Evolutionary conservation across 2,329 filamentous ascomycete species (phyloP).

Genomic region (Bipolaris victoriae): DNA sequence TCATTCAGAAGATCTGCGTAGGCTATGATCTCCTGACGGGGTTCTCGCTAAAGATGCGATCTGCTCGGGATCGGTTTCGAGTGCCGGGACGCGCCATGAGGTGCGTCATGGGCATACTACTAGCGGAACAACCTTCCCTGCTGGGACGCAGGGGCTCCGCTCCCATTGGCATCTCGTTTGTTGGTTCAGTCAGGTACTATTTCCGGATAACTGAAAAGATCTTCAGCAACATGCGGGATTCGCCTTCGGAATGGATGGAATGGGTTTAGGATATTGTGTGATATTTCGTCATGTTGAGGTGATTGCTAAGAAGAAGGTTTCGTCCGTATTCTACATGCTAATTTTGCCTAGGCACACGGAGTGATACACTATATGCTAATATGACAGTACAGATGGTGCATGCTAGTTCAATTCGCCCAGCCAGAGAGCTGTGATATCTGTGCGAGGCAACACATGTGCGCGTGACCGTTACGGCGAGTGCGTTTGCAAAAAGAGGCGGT

Average conservation of each 20-base stretch:
- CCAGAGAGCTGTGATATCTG: too few relatives aligned
- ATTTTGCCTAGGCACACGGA: too few relatives aligned
- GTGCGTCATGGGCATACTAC: conserved; percentile 33
- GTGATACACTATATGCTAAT: too few relatives aligned
- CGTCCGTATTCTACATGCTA: background rate
- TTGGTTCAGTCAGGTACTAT: conserved; percentile 5
- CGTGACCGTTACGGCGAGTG: background rate
- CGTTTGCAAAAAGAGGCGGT: background rate
- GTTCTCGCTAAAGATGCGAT: background rate
- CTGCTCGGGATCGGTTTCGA: background rate
- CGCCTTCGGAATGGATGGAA: conserved; percentile 25
- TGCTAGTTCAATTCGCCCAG: too few relatives aligned
- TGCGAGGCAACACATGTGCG: background rate
- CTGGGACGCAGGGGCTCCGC: conserved; percentile 17
- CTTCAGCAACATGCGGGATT: conserved; percentile 27
- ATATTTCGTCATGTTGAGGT: background rate
- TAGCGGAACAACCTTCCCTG: conserved; percentile 23
- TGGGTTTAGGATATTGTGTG: background rate
- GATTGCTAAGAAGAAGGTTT: background rate
- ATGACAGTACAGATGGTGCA: too few relatives aligned
- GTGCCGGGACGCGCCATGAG: conserved; percentile 18
- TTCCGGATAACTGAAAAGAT: conserved; percentile 18
- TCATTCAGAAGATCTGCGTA: background rate
- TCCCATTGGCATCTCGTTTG: conserved; percentile 28
- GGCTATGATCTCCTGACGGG: background rate